A percentile compares a stretch with the other conserved stretches of the same genome.
These are phyloP conservation scores for Calonectria hawksworthii DNA, from an alignment of 2,329 filamentous ascomycete species.

Conservation along the genomic window DNA sequence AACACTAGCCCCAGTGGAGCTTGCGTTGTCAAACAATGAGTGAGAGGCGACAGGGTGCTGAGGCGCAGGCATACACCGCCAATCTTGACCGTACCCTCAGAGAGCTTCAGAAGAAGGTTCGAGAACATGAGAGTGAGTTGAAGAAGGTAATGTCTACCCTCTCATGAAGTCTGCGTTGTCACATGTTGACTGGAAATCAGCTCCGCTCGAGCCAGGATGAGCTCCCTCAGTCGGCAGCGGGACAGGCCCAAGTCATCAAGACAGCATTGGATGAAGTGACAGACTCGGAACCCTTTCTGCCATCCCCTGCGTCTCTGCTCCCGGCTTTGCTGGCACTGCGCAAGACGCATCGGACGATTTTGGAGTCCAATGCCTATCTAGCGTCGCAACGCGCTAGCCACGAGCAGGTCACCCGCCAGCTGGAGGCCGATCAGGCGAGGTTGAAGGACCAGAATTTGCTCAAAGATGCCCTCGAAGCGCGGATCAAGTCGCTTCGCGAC, in stretches of 20 bases:
- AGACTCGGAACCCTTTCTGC: constrained; percentile 74
- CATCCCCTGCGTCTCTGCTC: constrained; percentile 75
- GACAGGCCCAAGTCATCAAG: constrained; percentile 64
- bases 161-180: no score
- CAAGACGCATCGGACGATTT: constrained; percentile 73
- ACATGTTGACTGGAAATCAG: constrained; percentile 36
- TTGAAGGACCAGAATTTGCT: constrained; percentile 70
- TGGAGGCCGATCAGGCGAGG: constrained; percentile 65
- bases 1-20: constrained; percentile 25
- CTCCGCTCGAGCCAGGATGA: constrained; percentile 45
- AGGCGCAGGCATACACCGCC: constrained; percentile 50
- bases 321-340: constrained; percentile 80
- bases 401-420: constrained; percentile 58
- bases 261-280: constrained; percentile 76
- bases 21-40: constrained; percentile 40
- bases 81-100: constrained; percentile 77
- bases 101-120: constrained; percentile 73
- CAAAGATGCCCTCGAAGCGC: constrained; percentile 65
- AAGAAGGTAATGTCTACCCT: constrained; percentile 54
- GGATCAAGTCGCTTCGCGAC: constrained; percentile 72
- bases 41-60: constrained; percentile 40
- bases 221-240: constrained; percentile 46
- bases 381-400: constrained; percentile 58
- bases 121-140: constrained; percentile 66
- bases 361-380: constrained; percentile 74